These are phyloP conservation scores for Globisporangium abappressorium DNA, from an alignment of 352 stramenopile genomes.

Conservation along the genomic window DNA sequence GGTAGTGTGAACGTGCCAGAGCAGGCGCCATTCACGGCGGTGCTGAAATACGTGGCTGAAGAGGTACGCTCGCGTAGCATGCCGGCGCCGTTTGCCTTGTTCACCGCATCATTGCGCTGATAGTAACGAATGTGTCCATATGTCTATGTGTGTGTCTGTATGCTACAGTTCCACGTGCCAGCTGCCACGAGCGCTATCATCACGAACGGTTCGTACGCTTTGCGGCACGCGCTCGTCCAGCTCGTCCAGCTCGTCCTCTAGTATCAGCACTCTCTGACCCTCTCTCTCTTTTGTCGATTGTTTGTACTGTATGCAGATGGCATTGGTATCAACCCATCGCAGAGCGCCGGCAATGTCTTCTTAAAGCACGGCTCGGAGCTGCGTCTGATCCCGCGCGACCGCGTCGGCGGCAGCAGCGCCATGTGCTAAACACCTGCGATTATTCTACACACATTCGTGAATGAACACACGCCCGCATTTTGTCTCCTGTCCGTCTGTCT, in stretches of 20 bases:
- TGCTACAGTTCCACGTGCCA: constrained; percentile 69
- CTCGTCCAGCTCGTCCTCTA: neutral
- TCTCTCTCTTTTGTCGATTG: neutral
- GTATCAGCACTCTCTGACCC: neutral
- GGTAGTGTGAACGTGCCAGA: constrained; percentile 75
- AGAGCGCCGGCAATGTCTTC: constrained; percentile 82
- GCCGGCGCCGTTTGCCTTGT: neutral
- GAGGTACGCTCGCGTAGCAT: constrained; percentile 32
- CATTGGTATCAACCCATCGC: constrained; percentile 83
- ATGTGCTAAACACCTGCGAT: neutral
- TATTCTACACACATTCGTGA: neutral
- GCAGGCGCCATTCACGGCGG: constrained; percentile 76
- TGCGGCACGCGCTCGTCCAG: neutral
- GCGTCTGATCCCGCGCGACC: constrained; percentile 79
- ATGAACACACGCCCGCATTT: neutral
- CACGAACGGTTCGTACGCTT: constrained; percentile 58
- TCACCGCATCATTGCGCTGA: neutral
- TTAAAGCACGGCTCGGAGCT: constrained; percentile 84
- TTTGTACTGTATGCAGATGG: constrained; percentile 44
- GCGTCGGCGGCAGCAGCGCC: constrained; percentile 64
- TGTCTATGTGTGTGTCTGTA: neutral
- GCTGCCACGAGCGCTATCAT: constrained; percentile 85
- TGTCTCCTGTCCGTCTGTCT: neutral
- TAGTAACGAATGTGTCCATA: neutral
- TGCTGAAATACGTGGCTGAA: constrained; percentile 85